Evolutionary conservation across 2,329 filamentous ascomycete genomes (phyloP).

Genomic region (Colletotrichum sp.): DNA sequence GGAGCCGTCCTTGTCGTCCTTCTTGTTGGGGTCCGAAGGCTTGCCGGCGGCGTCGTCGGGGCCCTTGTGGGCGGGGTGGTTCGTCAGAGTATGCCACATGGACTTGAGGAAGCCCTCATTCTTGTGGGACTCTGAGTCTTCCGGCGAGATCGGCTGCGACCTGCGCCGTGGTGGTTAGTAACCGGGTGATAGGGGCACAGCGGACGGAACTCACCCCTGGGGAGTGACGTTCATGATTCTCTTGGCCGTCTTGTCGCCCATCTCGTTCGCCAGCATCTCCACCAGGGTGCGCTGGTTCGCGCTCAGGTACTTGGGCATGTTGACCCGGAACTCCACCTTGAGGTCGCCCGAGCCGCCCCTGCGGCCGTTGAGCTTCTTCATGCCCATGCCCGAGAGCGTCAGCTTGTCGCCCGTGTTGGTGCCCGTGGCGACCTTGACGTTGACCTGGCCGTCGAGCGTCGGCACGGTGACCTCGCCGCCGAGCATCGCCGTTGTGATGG

Average conservation of each 20-base stretch:
- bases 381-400: slow-evolving; percentile 88
- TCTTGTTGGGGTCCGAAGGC: slow-evolving; percentile 28
- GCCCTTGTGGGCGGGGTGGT: slow-evolving; percentile 64
- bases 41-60: slow-evolving; percentile 28
- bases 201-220: slow-evolving; percentile 47
- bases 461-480: slow-evolving; percentile 90
- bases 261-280: slow-evolving; percentile 96
- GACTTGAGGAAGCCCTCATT: slow-evolving; percentile 92
- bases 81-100: slow-evolving; percentile 92
- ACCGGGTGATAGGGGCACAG: slow-evolving; percentile 1
- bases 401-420: slow-evolving; percentile 93
- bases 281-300: slow-evolving; percentile 91
- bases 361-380: slow-evolving; percentile 81
- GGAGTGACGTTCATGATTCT: slow-evolving; percentile 84
- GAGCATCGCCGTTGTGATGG: slow-evolving; percentile 89
- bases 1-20: slow-evolving; percentile 25
- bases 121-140: slow-evolving; percentile 62
- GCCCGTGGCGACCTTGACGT: slow-evolving; percentile 88
- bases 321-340: slow-evolving; percentile 91
- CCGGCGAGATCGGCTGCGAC: slow-evolving; percentile 21
- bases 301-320: slow-evolving; percentile 93
- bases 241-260: slow-evolving; percentile 91
- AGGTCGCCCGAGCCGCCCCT: slow-evolving; percentile 78
- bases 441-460: slow-evolving; percentile 88
- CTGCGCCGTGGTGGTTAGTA: slow-evolving; percentile 6